Base-by-base conservation (phyloP, 345 rosid species). In the Populus simonii region DNA sequence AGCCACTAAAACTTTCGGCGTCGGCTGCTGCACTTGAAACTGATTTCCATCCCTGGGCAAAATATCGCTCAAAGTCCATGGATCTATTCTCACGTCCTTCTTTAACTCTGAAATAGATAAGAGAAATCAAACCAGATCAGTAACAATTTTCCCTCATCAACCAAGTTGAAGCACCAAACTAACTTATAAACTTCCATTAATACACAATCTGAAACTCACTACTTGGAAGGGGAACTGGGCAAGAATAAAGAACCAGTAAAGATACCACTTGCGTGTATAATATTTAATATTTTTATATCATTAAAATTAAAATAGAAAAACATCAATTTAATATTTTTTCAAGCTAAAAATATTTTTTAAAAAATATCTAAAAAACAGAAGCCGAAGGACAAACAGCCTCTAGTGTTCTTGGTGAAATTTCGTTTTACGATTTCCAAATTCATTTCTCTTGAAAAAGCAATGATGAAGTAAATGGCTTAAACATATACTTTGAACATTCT, bases 31-130 rank as follows among this genome's bases (percentile, higher is more conserved):
- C 25, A 47, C 72, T 79, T 3, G 86, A 17, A 53, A 86, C 62
- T 4, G 89, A 70, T 74, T 78, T 84, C 90, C 91, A 88, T 71
- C 84, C 89, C 55, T 41, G 86, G 74, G 84, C 25, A 36, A 87
- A 75, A 70, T 81, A 87, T 59, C 78, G 87, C 82, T 88, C 88
- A 35, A 83, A 72, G 18, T 84, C 91, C 93, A 90, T 90, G 72
- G 75, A 76, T 83, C 76, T 39, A 68, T 35, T 51, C 0, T 3
- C 25, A 23, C 23, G 78, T 31, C 51, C 39, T 55, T 62, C 73
- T 79, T 68, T 25, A 49, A 63, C 13, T 61, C 87, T 84, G 82
- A 49, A 22, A 75, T 5, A 65, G 49, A 68, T 7, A 39, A 33
- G n/a, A 71, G 45, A 80, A 70, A 66, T 22, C 29, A 47, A 53